A percentile compares a stretch with the other conserved stretches of the same genome.
Evolutionary conservation across 106 monocot species (phyloP).

Genomic region (Apostasia ramifera): DNA sequence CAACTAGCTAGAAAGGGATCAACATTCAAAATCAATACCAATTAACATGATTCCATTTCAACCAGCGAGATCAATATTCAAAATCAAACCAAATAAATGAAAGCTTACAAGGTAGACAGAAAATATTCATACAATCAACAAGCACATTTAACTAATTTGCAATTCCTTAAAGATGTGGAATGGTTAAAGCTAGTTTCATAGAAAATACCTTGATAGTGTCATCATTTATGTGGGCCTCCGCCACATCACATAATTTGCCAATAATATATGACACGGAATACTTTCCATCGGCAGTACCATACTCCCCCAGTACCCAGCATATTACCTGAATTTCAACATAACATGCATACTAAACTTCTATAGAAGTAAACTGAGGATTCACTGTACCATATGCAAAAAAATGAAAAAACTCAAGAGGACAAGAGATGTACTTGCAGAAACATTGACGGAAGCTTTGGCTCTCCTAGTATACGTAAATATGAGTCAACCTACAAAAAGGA

Average conservation of each 20-base stretch:
- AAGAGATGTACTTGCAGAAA: slow-evolving; percentile 72
- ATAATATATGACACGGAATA: slow-evolving; percentile 87
- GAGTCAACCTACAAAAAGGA: slow-evolving; percentile 67
- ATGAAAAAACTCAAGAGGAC: slow-evolving; percentile 6
- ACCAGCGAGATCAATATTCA: no score
- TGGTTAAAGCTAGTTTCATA: neutral
- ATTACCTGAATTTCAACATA: slow-evolving; percentile 62
- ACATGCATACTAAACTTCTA: slow-evolving; percentile 3
- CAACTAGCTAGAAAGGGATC: no score
- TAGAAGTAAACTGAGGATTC: neutral
- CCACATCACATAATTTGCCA: slow-evolving; percentile 87
- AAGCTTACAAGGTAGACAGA: no score
- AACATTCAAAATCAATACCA: no score
- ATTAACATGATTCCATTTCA: no score
- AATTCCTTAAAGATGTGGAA: neutral
- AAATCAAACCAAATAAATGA: no score
- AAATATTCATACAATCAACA: no score
- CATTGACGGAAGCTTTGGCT: slow-evolving; percentile 92
- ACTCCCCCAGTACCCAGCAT: slow-evolving; percentile 97
- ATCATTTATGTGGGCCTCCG: slow-evolving; percentile 78
- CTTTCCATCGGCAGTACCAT: slow-evolving; percentile 94
- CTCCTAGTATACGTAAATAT: slow-evolving; percentile 80
- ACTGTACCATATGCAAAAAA: neutral
- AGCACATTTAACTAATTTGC: neutral
- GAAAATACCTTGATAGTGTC: slow-evolving; percentile 72